These are phyloP conservation scores for Naganishia vaughanmartiniae DNA, from an alignment of 768 basidiomycete species.

Conservation along the genomic window DNA sequence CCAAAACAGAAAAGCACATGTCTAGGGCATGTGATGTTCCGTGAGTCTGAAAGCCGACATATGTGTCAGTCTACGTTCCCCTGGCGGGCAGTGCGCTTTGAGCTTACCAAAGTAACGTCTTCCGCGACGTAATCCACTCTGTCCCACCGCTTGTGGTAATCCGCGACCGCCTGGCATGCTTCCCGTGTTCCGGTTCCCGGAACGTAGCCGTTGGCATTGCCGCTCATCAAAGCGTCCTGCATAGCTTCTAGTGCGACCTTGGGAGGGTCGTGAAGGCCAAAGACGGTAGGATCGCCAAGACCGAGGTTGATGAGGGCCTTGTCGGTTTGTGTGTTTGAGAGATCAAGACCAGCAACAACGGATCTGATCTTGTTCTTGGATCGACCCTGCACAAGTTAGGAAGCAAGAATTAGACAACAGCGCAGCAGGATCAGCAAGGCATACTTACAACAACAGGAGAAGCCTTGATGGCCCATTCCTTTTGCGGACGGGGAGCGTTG, in stretches of 20 bases:
- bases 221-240: slow-evolving; percentile 36
- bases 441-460: slow-evolving; percentile 42
- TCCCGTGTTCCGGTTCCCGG: slow-evolving; percentile 42
- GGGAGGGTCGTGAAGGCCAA: slow-evolving; percentile 48
- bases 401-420: background rate
- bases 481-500: background rate
- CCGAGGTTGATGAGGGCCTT: slow-evolving; percentile 53
- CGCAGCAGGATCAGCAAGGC: background rate
- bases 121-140: slow-evolving; percentile 40
- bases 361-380: slow-evolving; percentile 48
- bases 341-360: slow-evolving; percentile 42
- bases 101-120: slow-evolving; percentile 46
- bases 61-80: background rate
- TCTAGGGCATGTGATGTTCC: slow-evolving; percentile 52
- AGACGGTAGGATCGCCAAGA: slow-evolving; percentile 51
- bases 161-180: slow-evolving; percentile 48
- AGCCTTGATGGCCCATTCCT: slow-evolving; percentile 42
- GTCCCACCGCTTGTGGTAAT: slow-evolving; percentile 51
- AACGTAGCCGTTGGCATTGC: slow-evolving; percentile 49
- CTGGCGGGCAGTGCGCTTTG: background rate
- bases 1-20: slow-evolving; percentile 46
- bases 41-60: slow-evolving; percentile 40
- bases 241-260: slow-evolving; percentile 43
- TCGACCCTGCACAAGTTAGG: slow-evolving; percentile 32
- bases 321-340: slow-evolving; percentile 35